Conservation (phyloP, 2,329 filamentous ascomycete genomes). For the Nothophoma quercina region DNA sequence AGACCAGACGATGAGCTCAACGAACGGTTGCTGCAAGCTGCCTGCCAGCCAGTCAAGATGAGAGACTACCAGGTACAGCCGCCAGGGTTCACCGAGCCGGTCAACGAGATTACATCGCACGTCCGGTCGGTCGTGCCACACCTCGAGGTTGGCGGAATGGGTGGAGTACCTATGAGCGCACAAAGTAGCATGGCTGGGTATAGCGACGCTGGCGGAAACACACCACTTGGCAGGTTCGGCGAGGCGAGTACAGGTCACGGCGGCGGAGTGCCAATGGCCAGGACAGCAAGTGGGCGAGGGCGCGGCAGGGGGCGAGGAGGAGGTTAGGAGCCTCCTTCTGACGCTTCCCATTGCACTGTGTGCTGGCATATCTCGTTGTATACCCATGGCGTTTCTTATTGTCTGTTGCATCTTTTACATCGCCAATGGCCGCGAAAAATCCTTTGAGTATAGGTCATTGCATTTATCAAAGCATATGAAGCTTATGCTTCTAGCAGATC, state of each 20-base stretch:
- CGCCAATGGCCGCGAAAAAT: no score
- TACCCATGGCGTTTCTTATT: no score
- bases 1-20: conserved; percentile 50
- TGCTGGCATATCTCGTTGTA: no score
- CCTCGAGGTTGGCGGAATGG: conserved; percentile 41
- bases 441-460: no score
- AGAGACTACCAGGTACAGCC: conserved; percentile 47
- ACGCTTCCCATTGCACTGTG: no score
- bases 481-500: no score
- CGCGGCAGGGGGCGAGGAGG: conserved; percentile 40
- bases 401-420: no score
- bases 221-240: conserved; percentile 45
- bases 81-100: conserved; percentile 40
- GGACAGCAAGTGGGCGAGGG: conserved; percentile 49
- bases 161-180: conserved; percentile 51
- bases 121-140: conserved; percentile 42
- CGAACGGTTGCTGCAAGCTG: conserved; percentile 47
- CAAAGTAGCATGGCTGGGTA: conserved; percentile 49
- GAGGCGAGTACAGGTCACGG: conserved; percentile 37
- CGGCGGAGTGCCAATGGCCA: conserved; percentile 46
- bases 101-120: conserved; percentile 44
- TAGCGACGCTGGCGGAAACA: conserved; percentile 46
- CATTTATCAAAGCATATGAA: no score
- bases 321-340: no score
- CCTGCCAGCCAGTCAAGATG: conserved; percentile 43